Evolutionary conservation across 2,329 filamentous ascomycete species (phyloP).

Genomic region (Dothistroma septosporum): DNA sequence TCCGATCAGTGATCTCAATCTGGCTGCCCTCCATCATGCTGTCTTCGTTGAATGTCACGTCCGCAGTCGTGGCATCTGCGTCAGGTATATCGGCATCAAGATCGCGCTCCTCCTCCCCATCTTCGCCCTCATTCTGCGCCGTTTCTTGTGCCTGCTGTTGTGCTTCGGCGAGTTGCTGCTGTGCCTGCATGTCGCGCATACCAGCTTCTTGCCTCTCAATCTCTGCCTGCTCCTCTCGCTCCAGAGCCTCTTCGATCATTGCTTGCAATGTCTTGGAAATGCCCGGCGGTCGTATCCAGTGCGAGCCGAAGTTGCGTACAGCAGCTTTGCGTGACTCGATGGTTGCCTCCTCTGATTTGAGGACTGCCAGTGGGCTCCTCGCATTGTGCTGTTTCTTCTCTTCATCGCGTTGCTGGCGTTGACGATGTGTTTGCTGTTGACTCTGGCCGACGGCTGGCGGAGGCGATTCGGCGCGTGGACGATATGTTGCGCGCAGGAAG

Average conservation of each 20-base stretch:
- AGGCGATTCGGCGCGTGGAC: constrained; percentile 28
- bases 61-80: constrained; percentile 49
- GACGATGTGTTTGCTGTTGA: constrained; percentile 25
- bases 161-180: constrained; percentile 57
- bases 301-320: constrained; percentile 79
- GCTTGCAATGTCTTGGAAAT: constrained; percentile 86
- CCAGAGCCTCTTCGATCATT: constrained; percentile 80
- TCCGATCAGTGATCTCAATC: constrained; percentile 39
- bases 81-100: constrained; percentile 63
- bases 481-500: constrained; percentile 24
- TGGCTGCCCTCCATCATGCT: constrained; percentile 46
- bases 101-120: constrained; percentile 51
- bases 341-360: constrained; percentile 71
- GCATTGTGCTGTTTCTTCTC: constrained; percentile 35
- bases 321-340: constrained; percentile 73
- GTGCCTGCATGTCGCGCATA: constrained; percentile 65
- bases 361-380: constrained; percentile 61
- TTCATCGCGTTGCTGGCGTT: constrained; percentile 34
- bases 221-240: constrained; percentile 80
- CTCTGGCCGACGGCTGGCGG: constrained; percentile 22
- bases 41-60: constrained; percentile 47
- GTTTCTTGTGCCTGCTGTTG: constrained; percentile 36
- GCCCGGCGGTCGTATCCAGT: constrained; percentile 87
- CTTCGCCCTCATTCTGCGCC: constrained; percentile 39
- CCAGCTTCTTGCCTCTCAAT: constrained; percentile 66